Conservation (phyloP, 768 basidiomycete genomes). For the Agaricus blazei region DNA sequence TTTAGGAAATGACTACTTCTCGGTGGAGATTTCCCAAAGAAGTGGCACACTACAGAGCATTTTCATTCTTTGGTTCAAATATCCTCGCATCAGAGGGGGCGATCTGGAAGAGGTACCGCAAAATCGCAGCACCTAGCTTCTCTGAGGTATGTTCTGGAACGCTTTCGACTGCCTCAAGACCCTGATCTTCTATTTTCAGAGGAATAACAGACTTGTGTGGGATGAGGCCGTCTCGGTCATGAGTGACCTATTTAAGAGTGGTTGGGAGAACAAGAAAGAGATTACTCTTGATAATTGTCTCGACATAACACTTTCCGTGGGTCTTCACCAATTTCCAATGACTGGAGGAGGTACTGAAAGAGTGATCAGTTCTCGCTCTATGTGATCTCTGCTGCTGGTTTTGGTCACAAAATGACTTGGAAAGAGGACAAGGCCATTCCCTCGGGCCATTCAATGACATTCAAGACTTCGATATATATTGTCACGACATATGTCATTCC, state of each 20-base stretch:
- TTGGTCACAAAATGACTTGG: conserved; percentile 44
- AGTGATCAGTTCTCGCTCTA: conserved; percentile 40
- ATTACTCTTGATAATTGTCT: conserved; percentile 38
- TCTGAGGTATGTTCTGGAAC: conserved; percentile 36
- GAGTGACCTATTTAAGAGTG: conserved; percentile 33
- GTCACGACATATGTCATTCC: conserved; percentile 26
- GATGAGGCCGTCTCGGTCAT: conserved; percentile 36
- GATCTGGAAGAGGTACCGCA: conserved; percentile 59
- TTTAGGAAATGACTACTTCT: conserved; percentile 40
- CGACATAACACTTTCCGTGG: conserved; percentile 46
- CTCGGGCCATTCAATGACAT: conserved; percentile 36
- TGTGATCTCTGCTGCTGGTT: conserved; percentile 41
- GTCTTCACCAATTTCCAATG: conserved; percentile 6
- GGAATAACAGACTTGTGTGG: conserved; percentile 43
- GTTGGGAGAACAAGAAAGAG: conserved; percentile 36
- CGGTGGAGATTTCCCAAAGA: conserved; percentile 52
- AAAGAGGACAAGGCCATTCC: conserved; percentile 28
- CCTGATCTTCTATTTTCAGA: conserved; percentile 16
- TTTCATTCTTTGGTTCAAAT: conserved; percentile 50
- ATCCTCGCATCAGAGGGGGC: conserved; percentile 56
- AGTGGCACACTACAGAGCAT: conserved; percentile 30
- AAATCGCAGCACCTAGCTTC: conserved; percentile 53
- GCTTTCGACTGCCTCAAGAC: neutral
- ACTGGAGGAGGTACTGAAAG: neutral
- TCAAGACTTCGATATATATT: conserved; percentile 36